Evolutionary conservation across 495 filamentous ascomycete species (phyloP), one percentile per base, ranked within the genome.

Genomic region (Penicillium ochrochloron): DNA sequence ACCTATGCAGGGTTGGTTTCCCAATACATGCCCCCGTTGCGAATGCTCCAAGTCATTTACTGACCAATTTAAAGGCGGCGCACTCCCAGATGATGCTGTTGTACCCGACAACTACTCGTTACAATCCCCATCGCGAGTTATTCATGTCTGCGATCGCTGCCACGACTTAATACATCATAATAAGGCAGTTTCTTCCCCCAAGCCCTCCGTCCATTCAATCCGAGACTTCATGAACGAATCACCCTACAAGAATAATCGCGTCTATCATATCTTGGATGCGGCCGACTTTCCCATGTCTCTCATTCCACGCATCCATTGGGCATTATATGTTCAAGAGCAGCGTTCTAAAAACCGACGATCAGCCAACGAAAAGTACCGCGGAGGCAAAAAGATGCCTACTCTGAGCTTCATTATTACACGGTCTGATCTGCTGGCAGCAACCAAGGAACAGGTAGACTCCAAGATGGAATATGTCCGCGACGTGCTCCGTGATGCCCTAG

Each of bases 221-320:
- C 82, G 85, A 31, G 87, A 90, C 29, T 96, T 90, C n/a, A 88
- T 99, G 27, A 81, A 86, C 21, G 90, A 94, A 66, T 93, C 94
- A 0, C 92, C 92, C 1, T 85, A 95, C 73, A 92, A 89, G 70
- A 80, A 89, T 66, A 98, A 98, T 72, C 93, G 96, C 68, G 85
- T 99, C 59, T 99, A 97, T 74, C 94, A 97, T 74, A 83, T 99
- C n/a, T 71, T 98, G n/a, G 95, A 99, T 70, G 95, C 95, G 5
- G 96, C 93, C 17, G 95, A 99, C 72, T 97, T 99, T 65, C 95
- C 95, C 23, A 88, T 99, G 83, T 96, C 94, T 2, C 73, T 99
- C 11, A 76, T 97, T 8, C 88, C 90, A 2, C 83, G 85, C 46
- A 81, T 92, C 23, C 81, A 85, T 52, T 69, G 72, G 37, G 77